Evolutionary conservation across 2,329 filamentous ascomycete species (phyloP).

Genomic region (Neoascochyta sp.): DNA sequence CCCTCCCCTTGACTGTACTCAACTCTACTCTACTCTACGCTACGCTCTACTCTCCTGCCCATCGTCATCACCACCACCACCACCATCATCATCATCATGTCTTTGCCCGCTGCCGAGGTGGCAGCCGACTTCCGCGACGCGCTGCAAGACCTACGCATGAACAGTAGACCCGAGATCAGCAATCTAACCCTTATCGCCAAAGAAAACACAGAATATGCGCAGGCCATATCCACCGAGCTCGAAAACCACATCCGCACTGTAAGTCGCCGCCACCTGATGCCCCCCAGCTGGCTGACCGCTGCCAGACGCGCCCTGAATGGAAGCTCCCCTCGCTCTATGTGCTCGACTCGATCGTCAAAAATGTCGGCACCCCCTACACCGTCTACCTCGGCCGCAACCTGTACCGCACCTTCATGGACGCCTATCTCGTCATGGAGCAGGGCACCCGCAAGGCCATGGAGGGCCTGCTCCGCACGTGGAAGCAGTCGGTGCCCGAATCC

Average conservation of each 20-base stretch:
- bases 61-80: too few relatives aligned
- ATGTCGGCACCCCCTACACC: constrained; percentile 96
- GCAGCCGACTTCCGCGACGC: constrained; percentile 93
- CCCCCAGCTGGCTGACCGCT: constrained; percentile 17
- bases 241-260: constrained; percentile 94
- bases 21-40: constrained; percentile 23
- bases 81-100: too few relatives aligned
- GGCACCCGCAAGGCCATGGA: constrained; percentile 86
- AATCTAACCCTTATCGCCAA: constrained; percentile 96
- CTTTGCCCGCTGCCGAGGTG: constrained; percentile 73
- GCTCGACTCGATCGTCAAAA: constrained; percentile 96
- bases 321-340: constrained; percentile 97
- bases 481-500: constrained; percentile 90
- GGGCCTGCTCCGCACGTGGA: constrained; percentile 97
- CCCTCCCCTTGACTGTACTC: constrained; percentile 11
- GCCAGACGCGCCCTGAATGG: constrained; percentile 81
- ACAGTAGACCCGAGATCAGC: constrained; percentile 93
- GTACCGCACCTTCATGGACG: constrained; percentile 93
- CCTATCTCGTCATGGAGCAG: constrained; percentile 83
- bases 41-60: constrained; percentile 34
- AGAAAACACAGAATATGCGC: constrained; percentile 93
- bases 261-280: constrained; percentile 52
- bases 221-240: constrained; percentile 84
- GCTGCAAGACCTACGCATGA: constrained; percentile 83
- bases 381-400: constrained; percentile 89